These are phyloP conservation scores for Ligustrum vulgare DNA, from an alignment of 257 asterid genomes.

Conservation along the genomic window DNA sequence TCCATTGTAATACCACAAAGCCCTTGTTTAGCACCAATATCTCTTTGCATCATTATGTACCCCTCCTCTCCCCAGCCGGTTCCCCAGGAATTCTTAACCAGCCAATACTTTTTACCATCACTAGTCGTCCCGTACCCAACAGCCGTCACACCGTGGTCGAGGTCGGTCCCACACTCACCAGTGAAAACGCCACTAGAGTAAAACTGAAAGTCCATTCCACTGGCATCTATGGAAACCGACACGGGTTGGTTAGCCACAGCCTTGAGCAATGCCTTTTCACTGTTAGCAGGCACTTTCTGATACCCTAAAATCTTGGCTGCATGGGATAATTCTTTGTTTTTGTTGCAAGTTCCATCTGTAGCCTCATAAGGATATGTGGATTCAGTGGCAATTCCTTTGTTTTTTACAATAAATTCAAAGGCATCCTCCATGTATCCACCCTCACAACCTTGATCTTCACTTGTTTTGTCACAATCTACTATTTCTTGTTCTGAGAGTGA, in stretches of 20 bases:
- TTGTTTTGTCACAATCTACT: slow-evolving; percentile 39
- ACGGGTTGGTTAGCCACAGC: slow-evolving; percentile 44
- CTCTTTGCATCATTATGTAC: slow-evolving; percentile 32
- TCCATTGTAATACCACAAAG: slow-evolving; percentile 43
- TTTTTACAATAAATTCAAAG: slow-evolving; percentile 29
- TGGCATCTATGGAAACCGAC: slow-evolving; percentile 44
- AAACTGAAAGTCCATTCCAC: slow-evolving; percentile 31
- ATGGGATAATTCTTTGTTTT: slow-evolving; percentile 12
- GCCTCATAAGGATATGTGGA: slow-evolving; percentile 36
- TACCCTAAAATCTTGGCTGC: slow-evolving; percentile 33
- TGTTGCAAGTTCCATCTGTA: slow-evolving; percentile 28
- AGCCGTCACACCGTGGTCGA: slow-evolving; percentile 35
- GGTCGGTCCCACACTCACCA: slow-evolving; percentile 32
- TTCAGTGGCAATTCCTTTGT: slow-evolving; percentile 38
- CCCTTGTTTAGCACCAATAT: slow-evolving; percentile 30
- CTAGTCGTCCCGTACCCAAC: slow-evolving; percentile 29
- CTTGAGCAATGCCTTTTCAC: slow-evolving; percentile 29
- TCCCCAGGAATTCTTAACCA: slow-evolving; percentile 45
- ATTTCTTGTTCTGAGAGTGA: slow-evolving; percentile 38
- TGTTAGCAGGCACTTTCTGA: slow-evolving; percentile 32
- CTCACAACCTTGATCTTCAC: slow-evolving; percentile 35
- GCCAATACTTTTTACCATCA: slow-evolving; percentile 36
- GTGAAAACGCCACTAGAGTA: slow-evolving; percentile 33
- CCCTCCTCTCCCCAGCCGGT: slow-evolving; percentile 34
- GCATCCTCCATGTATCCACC: slow-evolving; percentile 43